Evolutionary conservation across 495 filamentous ascomycete genomes (phyloP), one percentile per base, ranked within the genome.

Genomic region (Cenococcum geophilum): DNA sequence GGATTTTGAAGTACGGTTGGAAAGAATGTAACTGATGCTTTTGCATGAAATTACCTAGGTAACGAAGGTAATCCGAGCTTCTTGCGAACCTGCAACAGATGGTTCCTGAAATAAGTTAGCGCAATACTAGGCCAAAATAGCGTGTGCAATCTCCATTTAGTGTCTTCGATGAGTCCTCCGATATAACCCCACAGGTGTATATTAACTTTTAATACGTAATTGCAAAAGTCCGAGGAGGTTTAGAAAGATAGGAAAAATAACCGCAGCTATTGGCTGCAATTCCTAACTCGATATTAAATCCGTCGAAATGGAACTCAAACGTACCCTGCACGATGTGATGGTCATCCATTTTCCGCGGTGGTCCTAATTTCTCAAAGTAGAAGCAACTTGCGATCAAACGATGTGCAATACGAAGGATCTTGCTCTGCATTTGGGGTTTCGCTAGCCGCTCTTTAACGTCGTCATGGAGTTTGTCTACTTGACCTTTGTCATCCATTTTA

Each of bases 401-500:
- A 57, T 40, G 40, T 10, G 32, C 54, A 6, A 57, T 42, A 16
- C 32, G 16, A 8, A 1, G 10, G 20, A 57, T 57, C 34, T 57
- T 37, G 11, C 18, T 40, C 6, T 25, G 35, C 54, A 37, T 42
- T 12, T 10, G 4, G 4, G 32, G 54, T 22, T 5, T 36, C 54
- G 22, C 0, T 21, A 57, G 22, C 3, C 35, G 27, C 14, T 34
- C 35, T 16, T 5, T 42, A 18, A 57, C 36, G 6, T 36, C 54
- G 1, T 57, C 32, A n/a, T 61, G 65, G 16, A 72, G 60, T 5
- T 59, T 23, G 20, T 47, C 25, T 20, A 72, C 23, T 48, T 67
- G 49, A 4, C 36, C 36, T n/a, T 57, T 63, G 4, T 69, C 67
- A 50, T 72, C 70, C n/a, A 72, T 40, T 5, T 50, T 52, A 18